Evolutionary conservation across 1,284 basidiomycete species (phyloP), one percentile per base, ranked within the genome.

Genomic region (Prillingera fragicola): DNA sequence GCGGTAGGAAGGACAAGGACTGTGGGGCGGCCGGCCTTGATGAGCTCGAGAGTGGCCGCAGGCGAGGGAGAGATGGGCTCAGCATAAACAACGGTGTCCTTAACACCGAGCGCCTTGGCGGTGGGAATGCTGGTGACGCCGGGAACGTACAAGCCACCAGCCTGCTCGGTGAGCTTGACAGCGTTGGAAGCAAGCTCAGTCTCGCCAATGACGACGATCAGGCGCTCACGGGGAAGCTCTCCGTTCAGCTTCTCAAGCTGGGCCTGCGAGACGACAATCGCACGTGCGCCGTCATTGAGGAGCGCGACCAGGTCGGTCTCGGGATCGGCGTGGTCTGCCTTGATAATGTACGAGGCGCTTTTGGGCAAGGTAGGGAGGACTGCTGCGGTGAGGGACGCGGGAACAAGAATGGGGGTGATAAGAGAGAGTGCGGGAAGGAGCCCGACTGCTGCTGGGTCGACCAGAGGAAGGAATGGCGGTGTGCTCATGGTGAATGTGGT

Each of bases 241-340:
- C 56, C 60, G 21, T 41, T 43, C 4, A 86, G 75, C 37, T 80
- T 79, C 55, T 81, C 80, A 5, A 83, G 80, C 55, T 79, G 77
- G 1, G 77, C 64, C 25, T 82, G 75, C 8, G 85, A 77, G 1
- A 88, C 73, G 26, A 91, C 80, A 58, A 88, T 75, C 62, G 87
- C 89, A 57, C 82, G 77, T 2, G 82, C 80, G 21, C 90, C 87
- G 21, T 74, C 70, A 68, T 94, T 85, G 26, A 94, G 78, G 72
- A 77, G 77, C 18, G 78, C 70, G 45, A 83, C 74, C 49, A 87
- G 74, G 34, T 82, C 74, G 50, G 85, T 73, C 29, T 82, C 74
- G 7, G 74, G 60, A 18, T 78, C 68, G 26, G 72, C 55, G 49
- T 72, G 69, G 41, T 77, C 69, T 43, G 83, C 73, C 41, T 85